A percentile compares a stretch with the other conserved stretches of the same genome.
phyloP scores from a whole-genome alignment of 768 basidiomycete genomes.

The Gelatoporia subvermispora region DNA sequence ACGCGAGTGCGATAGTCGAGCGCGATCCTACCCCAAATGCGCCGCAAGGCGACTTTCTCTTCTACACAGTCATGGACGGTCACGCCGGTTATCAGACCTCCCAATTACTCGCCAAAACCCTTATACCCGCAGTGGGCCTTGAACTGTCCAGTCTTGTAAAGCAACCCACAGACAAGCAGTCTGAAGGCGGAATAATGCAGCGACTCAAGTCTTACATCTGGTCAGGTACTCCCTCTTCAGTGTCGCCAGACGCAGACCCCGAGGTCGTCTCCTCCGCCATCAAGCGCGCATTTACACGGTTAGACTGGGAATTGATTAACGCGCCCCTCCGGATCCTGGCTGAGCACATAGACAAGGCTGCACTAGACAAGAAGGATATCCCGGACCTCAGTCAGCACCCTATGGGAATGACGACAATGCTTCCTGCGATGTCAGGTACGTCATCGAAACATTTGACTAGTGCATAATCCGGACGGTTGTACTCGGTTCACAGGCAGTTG shows the following conservation, averaged over 20 bases:
- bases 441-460: background rate
- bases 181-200: slow-evolving; percentile 27
- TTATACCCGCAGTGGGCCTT: slow-evolving; percentile 80
- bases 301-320: slow-evolving; percentile 82
- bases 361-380: slow-evolving; percentile 42
- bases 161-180: slow-evolving; percentile 24
- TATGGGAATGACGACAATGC: slow-evolving; percentile 64
- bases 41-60: slow-evolving; percentile 66
- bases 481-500: slow-evolving; percentile 64
- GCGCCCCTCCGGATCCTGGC: slow-evolving; percentile 73
- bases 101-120: slow-evolving; percentile 70
- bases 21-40: slow-evolving; percentile 57
- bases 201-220: slow-evolving; percentile 36
- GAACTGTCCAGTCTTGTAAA: slow-evolving; percentile 59
- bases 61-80: slow-evolving; percentile 90
- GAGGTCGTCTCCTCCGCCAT: slow-evolving; percentile 60
- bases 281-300: slow-evolving; percentile 67
- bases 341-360: slow-evolving; percentile 46
- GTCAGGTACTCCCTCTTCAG: slow-evolving; percentile 21
- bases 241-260: slow-evolving; percentile 42
- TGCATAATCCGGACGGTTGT: too few species aligned
- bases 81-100: slow-evolving; percentile 86
- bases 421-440: slow-evolving; percentile 76
- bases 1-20: slow-evolving; percentile 62
- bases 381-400: slow-evolving; percentile 72